These are phyloP conservation scores for Mrakia blollopis DNA, from an alignment of 768 basidiomycete species.

Conservation along the genomic window DNA sequence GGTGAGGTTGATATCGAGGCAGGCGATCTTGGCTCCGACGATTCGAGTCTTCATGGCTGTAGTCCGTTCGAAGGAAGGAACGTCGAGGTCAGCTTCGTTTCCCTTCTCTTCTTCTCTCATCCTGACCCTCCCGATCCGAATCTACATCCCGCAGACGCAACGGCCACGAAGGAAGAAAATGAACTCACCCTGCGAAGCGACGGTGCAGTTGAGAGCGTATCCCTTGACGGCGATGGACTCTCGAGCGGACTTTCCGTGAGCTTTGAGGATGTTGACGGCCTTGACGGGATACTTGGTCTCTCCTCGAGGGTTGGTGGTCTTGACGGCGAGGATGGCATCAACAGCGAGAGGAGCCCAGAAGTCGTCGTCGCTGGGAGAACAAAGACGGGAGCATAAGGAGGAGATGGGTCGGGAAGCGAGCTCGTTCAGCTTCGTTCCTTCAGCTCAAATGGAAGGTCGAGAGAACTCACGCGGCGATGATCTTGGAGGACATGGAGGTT, in stretches of 20 bases:
- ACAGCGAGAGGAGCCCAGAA: conserved; percentile 98
- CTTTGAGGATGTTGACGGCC: conserved; percentile 96
- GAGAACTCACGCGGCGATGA: conserved; percentile 80
- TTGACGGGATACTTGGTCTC: conserved; percentile 99
- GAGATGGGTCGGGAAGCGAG: background rate
- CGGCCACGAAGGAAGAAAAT: too few species aligned
- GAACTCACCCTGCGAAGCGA: conserved; percentile 92
- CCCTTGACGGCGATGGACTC: conserved; percentile 93
- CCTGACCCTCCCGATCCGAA: too few species aligned
- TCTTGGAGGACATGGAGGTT: conserved; percentile 98
- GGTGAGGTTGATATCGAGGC: conserved; percentile 94
- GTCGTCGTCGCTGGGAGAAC: conserved; percentile 78
- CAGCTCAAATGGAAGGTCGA: background rate
- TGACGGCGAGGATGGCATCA: conserved; percentile 96
- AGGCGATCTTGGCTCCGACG: conserved; percentile 90
- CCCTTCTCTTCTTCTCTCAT: too few species aligned
- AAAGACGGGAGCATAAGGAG: background rate
- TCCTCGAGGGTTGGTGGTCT: conserved; percentile 84
- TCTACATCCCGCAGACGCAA: too few species aligned
- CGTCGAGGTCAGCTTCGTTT: too few species aligned
- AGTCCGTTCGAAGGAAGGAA: background rate
- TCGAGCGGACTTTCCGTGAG: conserved; percentile 89
- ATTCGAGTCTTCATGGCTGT: conserved; percentile 96
- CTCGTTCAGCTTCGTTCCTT: background rate
- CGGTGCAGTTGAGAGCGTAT: conserved; percentile 96